These are phyloP conservation scores for Astrothelium macrocarpum DNA, from an alignment of 495 filamentous ascomycete species.

Conservation along the genomic window DNA sequence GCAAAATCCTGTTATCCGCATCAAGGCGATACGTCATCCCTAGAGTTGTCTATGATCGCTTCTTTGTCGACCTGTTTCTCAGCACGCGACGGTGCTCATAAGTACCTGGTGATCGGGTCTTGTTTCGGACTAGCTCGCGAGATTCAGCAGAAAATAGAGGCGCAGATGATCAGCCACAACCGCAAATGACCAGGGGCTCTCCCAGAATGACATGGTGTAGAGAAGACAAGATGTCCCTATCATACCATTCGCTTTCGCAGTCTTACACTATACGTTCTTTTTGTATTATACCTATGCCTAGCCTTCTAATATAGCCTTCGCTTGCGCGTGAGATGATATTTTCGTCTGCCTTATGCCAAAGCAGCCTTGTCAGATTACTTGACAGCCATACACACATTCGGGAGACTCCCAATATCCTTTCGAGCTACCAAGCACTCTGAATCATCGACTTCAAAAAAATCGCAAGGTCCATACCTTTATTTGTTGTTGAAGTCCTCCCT, in stretches of 20 bases:
- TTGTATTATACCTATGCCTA: too few species aligned
- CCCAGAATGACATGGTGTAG: not conserved
- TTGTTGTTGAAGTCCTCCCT: too few species aligned
- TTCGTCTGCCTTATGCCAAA: too few species aligned
- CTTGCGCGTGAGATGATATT: too few species aligned
- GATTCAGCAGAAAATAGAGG: not conserved
- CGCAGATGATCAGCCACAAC: not conserved
- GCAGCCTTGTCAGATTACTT: too few species aligned
- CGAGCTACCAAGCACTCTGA: too few species aligned
- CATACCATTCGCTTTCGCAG: not conserved
- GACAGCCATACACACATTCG: too few species aligned
- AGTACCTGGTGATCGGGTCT: not conserved
- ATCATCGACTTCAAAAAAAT: too few species aligned
- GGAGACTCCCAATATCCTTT: too few species aligned
- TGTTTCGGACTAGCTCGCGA: not conserved
- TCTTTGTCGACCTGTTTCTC: conserved; percentile 1
- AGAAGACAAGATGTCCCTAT: not conserved
- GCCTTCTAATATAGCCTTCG: too few species aligned
- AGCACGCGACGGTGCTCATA: not conserved
- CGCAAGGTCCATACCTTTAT: too few species aligned
- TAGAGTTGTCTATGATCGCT: not conserved
- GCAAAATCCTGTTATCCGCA: not conserved
- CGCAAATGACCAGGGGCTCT: not conserved
- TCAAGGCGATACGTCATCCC: not conserved
- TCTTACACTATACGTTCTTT: too few species aligned